Evolutionary conservation across 2,329 filamentous ascomycete species (phyloP), one percentile per base, ranked within the genome.

Genomic region (Lecanicillium sp.): DNA sequence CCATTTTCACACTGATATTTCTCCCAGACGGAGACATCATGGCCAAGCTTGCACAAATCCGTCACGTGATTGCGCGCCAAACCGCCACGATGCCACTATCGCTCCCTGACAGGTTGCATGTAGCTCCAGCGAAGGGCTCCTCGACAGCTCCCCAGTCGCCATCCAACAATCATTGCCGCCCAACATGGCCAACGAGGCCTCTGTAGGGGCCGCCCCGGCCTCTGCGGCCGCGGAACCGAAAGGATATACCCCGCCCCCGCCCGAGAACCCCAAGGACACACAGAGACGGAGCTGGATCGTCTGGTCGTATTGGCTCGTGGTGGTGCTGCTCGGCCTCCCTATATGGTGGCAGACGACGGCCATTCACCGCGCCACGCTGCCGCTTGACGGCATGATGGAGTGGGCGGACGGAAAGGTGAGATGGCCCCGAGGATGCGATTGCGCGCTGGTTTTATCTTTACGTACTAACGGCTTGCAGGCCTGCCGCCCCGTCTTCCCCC

Each of bases 271-370:
- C 17, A 75, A 84, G 55, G 82, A 85, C 54, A 72, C 84, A 44
- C 79, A 78, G 61, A 79, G 84, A 50, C 84, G 93, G 47, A 79
- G 81, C 40, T 74, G 75, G 53, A 85, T 97, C 43, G 83, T 98
- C 53, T 65, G 87, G 52, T 91, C 91, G 8, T 97, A 96, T 67
- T 98, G 93, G 93, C 72, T 82, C 5, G 81, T 97, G 30, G 87
- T 95, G 6, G 63, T 95, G 6, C 77, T 85, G 24, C 69, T 98
- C 5, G 93, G 93, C 3, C 66, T 98, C 55, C 93, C 93, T 49
- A 84, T 95, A 78, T 98, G 93, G 93, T 94, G 89, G 83, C 83
- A 83, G 65, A 97, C 93, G 1, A 98, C 93, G 4, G 86, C 87
- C 0, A 95, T 97, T 48, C 90, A 95, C 65, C 81, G 93, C 48